These are phyloP conservation scores for Colletotrichum eremochloae DNA, from an alignment of 2,329 filamentous ascomycete genomes.

Conservation along the genomic window DNA sequence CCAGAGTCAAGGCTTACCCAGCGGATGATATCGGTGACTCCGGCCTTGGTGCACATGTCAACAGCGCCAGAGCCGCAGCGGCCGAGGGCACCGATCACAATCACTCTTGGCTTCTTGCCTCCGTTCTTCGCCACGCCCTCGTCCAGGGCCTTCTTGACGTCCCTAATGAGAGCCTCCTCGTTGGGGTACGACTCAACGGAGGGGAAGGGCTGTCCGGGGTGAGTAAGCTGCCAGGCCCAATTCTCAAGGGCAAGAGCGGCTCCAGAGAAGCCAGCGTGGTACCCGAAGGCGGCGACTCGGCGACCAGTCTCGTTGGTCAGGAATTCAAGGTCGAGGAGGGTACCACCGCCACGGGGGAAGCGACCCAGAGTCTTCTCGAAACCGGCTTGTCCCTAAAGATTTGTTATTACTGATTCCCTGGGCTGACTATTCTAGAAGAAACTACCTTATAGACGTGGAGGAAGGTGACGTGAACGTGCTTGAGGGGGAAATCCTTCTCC, in stretches of 20 bases:
- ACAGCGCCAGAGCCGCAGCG: conserved; percentile 89
- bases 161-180: conserved; percentile 78
- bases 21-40: conserved; percentile 69
- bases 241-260: conserved; percentile 81
- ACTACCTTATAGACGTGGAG: conserved; percentile 72
- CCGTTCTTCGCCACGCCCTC: conserved; percentile 76
- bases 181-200: conserved; percentile 78
- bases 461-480: conserved; percentile 81
- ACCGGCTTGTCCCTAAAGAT: conserved; percentile 75
- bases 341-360: conserved; percentile 82
- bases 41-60: conserved; percentile 81
- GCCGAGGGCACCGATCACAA: conserved; percentile 88
- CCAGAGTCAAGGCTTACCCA: conserved; percentile 49
- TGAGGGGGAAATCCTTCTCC: conserved; percentile 77
- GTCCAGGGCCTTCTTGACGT: conserved; percentile 80
- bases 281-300: conserved; percentile 79
- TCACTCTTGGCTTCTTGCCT: conserved; percentile 73
- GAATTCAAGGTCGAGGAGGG: conserved; percentile 89
- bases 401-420: conserved; percentile 55
- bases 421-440: neutral
- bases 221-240: conserved; percentile 85
- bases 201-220: conserved; percentile 76
- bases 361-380: conserved; percentile 86
- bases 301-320: conserved; percentile 78
- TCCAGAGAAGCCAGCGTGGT: conserved; percentile 82